Base-by-base conservation (phyloP, 345 rosid genomes). In the Noccaea bulbosa region DNA sequence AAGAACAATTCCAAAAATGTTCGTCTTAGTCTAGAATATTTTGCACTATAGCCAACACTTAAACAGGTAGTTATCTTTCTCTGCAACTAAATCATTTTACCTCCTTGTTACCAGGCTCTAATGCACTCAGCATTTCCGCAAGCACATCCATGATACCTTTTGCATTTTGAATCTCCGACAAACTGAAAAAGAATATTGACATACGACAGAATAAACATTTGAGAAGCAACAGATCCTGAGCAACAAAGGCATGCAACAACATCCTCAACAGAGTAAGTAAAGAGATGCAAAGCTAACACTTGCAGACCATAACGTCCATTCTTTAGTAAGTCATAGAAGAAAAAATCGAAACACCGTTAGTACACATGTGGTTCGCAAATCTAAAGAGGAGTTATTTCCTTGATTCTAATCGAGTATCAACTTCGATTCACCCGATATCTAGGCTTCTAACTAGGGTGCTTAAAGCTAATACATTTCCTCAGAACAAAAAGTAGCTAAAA, bases 141-240 rank as follows among this genome's bases (percentile, higher is more conserved):
- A 95, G 96, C 56, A 95, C 98, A 73, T 95, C 99, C 96, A 95
- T 86, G 53, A 92, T 86, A 61, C 97, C 98, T 51, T 94, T 89
- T 32, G 99, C 99, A 81, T 92, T 95, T 79, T 95, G 99, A 79
- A 92, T 88, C 85, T 95, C 99, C 53, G 94, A 79, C 91, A 92
- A 71, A 80, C 99, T 95, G 77, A 35, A 77, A 79, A 81, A 49
- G 32, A 73, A 77, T 66, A 49, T 81, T 58, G 65, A 70, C 65
- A 73, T 46, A 77, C 73, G 55, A 65, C 5, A 40, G 49, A 33
- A 69, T n/a, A 40, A 47, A 48, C 4, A 57, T 49, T 57, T 63
- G 62, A 48, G 27, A 64, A 64, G 43, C 71, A 56, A 76, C 37
- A 64, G 8, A 75, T 75, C n/a, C 53, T 48, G 61, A 45, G 54